Evolutionary conservation across 2,329 filamentous ascomycete species (phyloP).

Genomic region (Aspergillus quadricinctus): DNA sequence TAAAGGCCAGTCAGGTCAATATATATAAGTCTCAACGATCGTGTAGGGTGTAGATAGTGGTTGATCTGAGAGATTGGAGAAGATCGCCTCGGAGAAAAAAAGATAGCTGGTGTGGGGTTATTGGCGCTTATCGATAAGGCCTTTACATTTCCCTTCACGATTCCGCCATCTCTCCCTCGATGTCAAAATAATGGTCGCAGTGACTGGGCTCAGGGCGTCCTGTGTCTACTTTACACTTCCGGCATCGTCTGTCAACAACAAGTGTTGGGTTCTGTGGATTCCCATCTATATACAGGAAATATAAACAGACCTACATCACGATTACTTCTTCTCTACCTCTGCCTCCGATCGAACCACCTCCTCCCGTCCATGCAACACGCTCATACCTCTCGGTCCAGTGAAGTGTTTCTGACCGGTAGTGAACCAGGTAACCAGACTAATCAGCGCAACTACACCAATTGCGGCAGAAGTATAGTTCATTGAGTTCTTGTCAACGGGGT

Average conservation of each 20-base stretch:
- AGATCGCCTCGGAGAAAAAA: background rate
- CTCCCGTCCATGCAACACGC: slow-evolving; percentile 8
- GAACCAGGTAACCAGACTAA: slow-evolving; percentile 50
- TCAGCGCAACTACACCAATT: slow-evolving; percentile 50
- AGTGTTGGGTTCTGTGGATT: background rate
- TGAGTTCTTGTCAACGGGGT: slow-evolving; percentile 50
- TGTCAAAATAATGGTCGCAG: no score
- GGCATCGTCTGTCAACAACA: background rate
- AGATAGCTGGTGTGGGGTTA: background rate
- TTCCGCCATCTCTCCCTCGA: background rate
- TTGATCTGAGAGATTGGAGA: background rate
- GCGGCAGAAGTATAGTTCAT: slow-evolving; percentile 59
- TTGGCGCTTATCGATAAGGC: background rate
- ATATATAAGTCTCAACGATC: background rate
- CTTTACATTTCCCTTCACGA: background rate
- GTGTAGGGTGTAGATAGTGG: background rate
- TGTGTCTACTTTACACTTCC: no score
- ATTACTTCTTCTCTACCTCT: background rate
- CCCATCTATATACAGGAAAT: background rate
- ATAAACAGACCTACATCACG: background rate
- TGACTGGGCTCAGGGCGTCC: no score
- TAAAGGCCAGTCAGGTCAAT: background rate
- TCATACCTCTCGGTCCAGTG: slow-evolving; percentile 40
- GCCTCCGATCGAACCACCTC: background rate
- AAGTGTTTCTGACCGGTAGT: slow-evolving; percentile 49